Evolutionary conservation across 305 asterid species (phyloP).

Genomic region (Fraxinus nigra): DNA sequence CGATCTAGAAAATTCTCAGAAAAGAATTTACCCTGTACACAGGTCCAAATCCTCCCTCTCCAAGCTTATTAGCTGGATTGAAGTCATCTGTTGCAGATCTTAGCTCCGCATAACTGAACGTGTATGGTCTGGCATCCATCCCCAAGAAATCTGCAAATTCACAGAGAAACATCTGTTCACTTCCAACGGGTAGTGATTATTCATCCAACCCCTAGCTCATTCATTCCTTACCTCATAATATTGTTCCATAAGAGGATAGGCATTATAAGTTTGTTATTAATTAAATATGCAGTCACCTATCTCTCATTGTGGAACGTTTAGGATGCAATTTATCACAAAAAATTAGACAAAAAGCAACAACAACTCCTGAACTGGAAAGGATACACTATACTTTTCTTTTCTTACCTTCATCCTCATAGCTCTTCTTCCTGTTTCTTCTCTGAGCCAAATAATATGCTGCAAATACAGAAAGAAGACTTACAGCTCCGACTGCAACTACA

Average conservation of each 20-base stretch:
- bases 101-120: conserved; percentile 64
- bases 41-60: conserved; percentile 93
- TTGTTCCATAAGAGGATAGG: neutral
- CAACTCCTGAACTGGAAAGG: neutral
- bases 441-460: conserved; percentile 33
- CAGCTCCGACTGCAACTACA: conserved; percentile 44
- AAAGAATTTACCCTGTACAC: conserved; percentile 63
- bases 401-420: conserved; percentile 58
- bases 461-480: conserved; percentile 35
- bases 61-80: conserved; percentile 59
- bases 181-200: neutral
- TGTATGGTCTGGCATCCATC: conserved; percentile 64
- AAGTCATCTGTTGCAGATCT: conserved; percentile 66
- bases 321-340: neutral
- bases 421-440: conserved; percentile 43
- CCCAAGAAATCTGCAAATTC: conserved; percentile 59
- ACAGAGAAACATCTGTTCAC: conserved; percentile 5
- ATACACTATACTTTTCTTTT: neutral
- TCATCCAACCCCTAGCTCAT: neutral
- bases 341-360: neutral
- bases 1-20: neutral
- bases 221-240: neutral
- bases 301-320: neutral
- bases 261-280: neutral
- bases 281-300: neutral